Evolutionary conservation across 441 rosid genomes (phyloP).

Genomic region (Capsella rubella): DNA sequence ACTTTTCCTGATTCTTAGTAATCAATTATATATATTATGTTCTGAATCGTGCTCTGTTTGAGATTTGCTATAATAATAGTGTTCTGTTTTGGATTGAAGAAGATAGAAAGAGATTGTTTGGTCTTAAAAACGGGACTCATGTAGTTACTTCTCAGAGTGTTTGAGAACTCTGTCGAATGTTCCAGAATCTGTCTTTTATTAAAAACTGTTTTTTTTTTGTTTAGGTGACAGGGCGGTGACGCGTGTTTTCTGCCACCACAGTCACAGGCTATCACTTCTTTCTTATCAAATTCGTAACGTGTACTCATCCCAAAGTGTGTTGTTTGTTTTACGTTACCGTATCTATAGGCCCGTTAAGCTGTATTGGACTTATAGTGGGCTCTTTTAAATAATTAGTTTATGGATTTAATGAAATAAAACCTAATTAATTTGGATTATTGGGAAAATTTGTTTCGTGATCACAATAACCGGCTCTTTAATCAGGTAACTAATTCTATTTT

Average conservation of each 20-base stretch:
- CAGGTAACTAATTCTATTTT: too few species aligned
- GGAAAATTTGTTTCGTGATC: too few species aligned
- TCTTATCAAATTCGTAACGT: slow-evolving; percentile 2
- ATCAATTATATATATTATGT: not conserved
- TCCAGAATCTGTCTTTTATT: slow-evolving; percentile 18
- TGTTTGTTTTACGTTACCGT: not conserved
- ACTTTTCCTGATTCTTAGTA: not conserved
- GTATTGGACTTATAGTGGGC: slow-evolving; percentile 9
- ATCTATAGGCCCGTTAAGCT: not conserved
- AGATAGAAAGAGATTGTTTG: not conserved
- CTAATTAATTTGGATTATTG: too few species aligned
- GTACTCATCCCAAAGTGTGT: not conserved
- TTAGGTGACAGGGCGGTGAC: not conserved
- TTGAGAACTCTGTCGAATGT: slow-evolving; percentile 39
- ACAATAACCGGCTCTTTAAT: too few species aligned
- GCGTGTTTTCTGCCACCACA: not conserved
- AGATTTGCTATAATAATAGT: not conserved
- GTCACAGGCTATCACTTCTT: not conserved
- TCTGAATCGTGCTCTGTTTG: not conserved
- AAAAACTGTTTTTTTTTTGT: not conserved
- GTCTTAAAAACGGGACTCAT: slow-evolving; percentile 16
- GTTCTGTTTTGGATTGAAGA: not conserved
- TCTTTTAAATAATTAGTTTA: not conserved
- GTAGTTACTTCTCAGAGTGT: slow-evolving; percentile 29
- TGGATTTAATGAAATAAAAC: not conserved